Percentiles rank a stretch among this genome's conserved stretches.
Evolutionary conservation across 805 yeast species (phyloP).

Genomic region (Debaryomyces prosopidis): DNA sequence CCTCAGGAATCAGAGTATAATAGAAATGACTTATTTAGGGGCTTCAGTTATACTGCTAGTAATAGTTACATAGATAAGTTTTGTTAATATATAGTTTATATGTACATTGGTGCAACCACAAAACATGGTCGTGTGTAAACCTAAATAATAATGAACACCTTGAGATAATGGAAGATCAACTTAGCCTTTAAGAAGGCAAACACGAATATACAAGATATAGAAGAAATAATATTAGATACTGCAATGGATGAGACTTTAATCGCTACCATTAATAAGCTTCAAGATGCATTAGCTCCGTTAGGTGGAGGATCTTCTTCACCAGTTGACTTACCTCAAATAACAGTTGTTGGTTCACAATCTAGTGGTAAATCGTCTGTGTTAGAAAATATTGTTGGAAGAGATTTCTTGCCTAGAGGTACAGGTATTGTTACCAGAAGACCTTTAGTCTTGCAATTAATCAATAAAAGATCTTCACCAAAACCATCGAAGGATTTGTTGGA

Average conservation of each 20-base stretch:
- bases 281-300: constrained; percentile 95
- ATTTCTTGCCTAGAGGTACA: constrained; percentile 87
- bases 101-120: background rate
- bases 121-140: background rate
- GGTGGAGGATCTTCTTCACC: constrained; percentile 91
- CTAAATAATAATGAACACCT: background rate
- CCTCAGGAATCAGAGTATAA: background rate
- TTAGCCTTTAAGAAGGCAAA: no score
- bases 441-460: constrained; percentile 75
- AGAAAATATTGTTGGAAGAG: constrained; percentile 89
- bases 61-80: constrained; percentile 26
- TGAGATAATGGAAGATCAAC: background rate
- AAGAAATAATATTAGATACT: background rate
- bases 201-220: no score
- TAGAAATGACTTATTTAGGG: constrained; percentile 17
- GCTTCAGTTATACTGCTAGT: constrained; percentile 36
- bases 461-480: constrained; percentile 48
- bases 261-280: constrained; percentile 83
- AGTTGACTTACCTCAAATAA: constrained; percentile 88
- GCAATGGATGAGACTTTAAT: constrained; percentile 76
- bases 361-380: constrained; percentile 87
- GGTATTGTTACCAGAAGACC: constrained; percentile 94
- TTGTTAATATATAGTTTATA: background rate
- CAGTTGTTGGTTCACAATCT: constrained; percentile 94
- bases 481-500: constrained; percentile 39